phyloP scores from a whole-genome alignment of 2,329 filamentous ascomycete species.

The Waltergamsia citrina region DNA sequence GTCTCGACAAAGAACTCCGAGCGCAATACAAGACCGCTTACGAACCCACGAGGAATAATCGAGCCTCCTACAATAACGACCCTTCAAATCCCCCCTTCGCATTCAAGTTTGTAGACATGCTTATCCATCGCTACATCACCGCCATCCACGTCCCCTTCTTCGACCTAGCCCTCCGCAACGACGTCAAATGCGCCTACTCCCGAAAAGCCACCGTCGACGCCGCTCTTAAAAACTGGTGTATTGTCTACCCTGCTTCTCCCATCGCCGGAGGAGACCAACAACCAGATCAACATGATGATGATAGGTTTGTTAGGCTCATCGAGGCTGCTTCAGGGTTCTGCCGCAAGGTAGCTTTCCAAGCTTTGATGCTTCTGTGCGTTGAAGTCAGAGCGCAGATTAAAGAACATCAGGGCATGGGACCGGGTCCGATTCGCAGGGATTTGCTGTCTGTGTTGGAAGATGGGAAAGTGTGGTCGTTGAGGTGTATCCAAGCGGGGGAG shows the following conservation, averaged over 20 bases:
- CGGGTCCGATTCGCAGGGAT: conserved; percentile 25
- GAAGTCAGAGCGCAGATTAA: conserved; percentile 30
- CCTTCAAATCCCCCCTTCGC: conserved; percentile 24
- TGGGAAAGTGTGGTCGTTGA: conserved; percentile 25
- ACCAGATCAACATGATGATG: conserved; percentile 9
- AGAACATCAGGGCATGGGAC: conserved; percentile 28
- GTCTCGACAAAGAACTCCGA: conserved; percentile 30
- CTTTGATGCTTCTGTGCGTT: conserved; percentile 23
- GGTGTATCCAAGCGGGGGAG: conserved; percentile 35
- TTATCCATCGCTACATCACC: conserved; percentile 44
- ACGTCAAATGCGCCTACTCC: conserved; percentile 39
- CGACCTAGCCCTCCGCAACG: conserved; percentile 24
- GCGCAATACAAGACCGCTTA: conserved; percentile 29
- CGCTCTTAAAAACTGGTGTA: conserved; percentile 34
- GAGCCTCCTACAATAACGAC: conserved; percentile 5
- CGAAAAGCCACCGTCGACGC: conserved; percentile 37
- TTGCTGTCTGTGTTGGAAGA: conserved; percentile 31
- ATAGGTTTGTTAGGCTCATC: conserved; percentile 5
- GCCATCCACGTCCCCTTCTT: conserved; percentile 47
- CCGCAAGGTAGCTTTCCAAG: conserved; percentile 20
- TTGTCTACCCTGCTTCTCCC: conserved; percentile 21
- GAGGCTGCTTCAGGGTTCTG: conserved; percentile 30
- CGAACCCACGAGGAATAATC: conserved; percentile 16
- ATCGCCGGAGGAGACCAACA: background rate
- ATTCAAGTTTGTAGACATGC: conserved; percentile 35